Percentiles rank a stretch among this genome's conserved stretches.
Evolutionary conservation across 208 protist genomes (phyloP).

Genomic region (Acanthamoeba castellanii): DNA sequence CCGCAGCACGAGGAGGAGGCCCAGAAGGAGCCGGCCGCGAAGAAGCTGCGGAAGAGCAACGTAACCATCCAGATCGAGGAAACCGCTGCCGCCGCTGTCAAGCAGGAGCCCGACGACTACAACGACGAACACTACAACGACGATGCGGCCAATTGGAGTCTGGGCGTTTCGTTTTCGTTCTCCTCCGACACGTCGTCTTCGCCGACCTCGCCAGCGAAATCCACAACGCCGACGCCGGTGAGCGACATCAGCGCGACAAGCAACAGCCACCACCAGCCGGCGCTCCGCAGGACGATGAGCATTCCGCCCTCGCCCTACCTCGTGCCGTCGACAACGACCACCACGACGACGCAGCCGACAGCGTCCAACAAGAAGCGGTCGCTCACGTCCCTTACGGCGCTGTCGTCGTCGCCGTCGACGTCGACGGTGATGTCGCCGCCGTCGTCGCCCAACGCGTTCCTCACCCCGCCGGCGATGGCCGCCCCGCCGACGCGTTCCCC

Average conservation of each 20-base stretch:
- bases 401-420: neutral
- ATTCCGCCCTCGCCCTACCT: neutral
- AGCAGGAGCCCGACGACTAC: conserved; percentile 28
- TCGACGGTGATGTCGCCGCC: neutral
- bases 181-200: neutral
- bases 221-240: neutral
- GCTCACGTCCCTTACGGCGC: conserved; percentile 11
- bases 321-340: neutral
- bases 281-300: neutral
- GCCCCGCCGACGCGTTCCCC: neutral
- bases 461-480: neutral
- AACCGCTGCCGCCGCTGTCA: neutral
- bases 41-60: neutral
- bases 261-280: neutral
- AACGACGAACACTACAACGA: neutral
- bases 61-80: neutral
- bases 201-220: neutral
- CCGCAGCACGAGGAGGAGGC: neutral
- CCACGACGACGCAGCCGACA: neutral
- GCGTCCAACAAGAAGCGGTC: conserved; percentile 32
- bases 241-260: neutral
- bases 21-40: neutral
- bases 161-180: conserved; percentile 42
- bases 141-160: conserved; percentile 29
- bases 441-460: neutral